These are phyloP conservation scores for Trypanosoma caninum DNA, from an alignment of 208 protist genomes.

Conservation along the genomic window DNA sequence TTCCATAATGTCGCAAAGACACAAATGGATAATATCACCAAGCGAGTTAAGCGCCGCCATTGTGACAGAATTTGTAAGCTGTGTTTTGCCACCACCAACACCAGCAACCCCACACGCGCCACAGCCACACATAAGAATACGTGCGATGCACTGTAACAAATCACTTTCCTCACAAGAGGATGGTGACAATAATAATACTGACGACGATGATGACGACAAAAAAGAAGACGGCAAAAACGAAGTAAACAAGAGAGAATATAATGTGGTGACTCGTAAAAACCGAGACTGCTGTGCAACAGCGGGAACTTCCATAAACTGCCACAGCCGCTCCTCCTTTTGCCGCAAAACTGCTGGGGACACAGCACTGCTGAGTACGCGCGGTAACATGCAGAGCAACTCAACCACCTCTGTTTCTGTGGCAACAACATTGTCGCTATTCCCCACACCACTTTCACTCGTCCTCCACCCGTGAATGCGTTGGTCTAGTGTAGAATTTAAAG, in stretches of 20 bases:
- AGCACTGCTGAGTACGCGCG: not conserved
- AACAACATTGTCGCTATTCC: not conserved
- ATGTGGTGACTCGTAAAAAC: not conserved
- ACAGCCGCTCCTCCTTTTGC: conserved; percentile 10
- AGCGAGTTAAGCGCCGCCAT: conserved; percentile 1
- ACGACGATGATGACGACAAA: not conserved
- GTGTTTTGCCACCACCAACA: not conserved
- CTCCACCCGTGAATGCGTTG: not conserved
- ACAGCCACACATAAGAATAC: conserved; percentile 1
- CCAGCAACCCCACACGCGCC: not conserved
- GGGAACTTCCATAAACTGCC: not conserved
- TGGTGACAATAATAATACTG: not conserved
- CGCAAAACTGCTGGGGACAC: not conserved
- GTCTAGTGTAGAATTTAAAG: conserved; percentile 1
- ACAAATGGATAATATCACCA: conserved; percentile 9
- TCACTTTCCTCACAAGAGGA: not conserved
- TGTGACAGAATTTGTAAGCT: not conserved
- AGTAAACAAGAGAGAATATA: conserved; percentile 19
- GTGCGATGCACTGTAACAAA: conserved; percentile 10
- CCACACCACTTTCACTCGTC: not conserved
- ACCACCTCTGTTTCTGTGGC: conserved; percentile 13
- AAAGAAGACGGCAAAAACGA: not conserved
- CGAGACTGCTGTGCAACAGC: conserved; percentile 5
- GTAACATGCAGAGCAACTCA: conserved; percentile 16
- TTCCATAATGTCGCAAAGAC: conserved; percentile 1